Conservation (phyloP, 1,284 basidiomycete genomes). For the Dichomitus squalens region DNA sequence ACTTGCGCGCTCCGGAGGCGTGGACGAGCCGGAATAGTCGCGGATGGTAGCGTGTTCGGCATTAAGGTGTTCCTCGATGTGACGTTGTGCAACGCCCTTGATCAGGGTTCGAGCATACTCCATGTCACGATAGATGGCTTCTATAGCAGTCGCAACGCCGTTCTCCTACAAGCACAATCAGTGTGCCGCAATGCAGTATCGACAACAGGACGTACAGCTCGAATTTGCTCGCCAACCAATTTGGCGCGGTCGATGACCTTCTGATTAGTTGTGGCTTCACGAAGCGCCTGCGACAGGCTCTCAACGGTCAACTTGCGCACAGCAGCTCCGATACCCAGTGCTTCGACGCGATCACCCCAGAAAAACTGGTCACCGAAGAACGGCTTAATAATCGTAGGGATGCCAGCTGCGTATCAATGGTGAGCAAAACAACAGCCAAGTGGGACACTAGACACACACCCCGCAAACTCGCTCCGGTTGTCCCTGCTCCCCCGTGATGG, state of each 20-base stretch:
- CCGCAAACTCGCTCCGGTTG: slow-evolving; percentile 90
- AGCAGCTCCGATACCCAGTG: slow-evolving; percentile 85
- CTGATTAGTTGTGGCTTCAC: slow-evolving; percentile 80
- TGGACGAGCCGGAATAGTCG: slow-evolving; percentile 27
- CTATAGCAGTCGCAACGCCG: slow-evolving; percentile 86
- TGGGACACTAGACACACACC: slow-evolving; percentile 46
- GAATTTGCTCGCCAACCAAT: slow-evolving; percentile 82
- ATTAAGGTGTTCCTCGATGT: slow-evolving; percentile 42
- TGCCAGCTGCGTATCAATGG: slow-evolving; percentile 62
- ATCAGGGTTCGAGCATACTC: slow-evolving; percentile 86
- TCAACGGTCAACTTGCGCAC: slow-evolving; percentile 87
- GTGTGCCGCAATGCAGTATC: neutral
- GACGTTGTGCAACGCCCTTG: slow-evolving; percentile 50
- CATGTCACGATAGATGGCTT: slow-evolving; percentile 90
- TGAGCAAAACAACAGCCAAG: neutral
- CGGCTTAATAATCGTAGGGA: slow-evolving; percentile 94
- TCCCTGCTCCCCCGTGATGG: slow-evolving; percentile 97
- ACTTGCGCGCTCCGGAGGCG: slow-evolving; percentile 45
- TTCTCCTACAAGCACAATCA: slow-evolving; percentile 67
- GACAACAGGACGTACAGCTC: slow-evolving; percentile 54
- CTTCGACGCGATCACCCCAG: slow-evolving; percentile 95
- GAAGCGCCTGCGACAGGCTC: slow-evolving; percentile 75
- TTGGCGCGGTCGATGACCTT: slow-evolving; percentile 88
- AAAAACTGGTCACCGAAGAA: slow-evolving; percentile 99
- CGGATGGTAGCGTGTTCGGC: slow-evolving; percentile 51